These are phyloP conservation scores for Trichoderma cornu-damae DNA, from an alignment of 2,329 filamentous ascomycete genomes.

Conservation along the genomic window DNA sequence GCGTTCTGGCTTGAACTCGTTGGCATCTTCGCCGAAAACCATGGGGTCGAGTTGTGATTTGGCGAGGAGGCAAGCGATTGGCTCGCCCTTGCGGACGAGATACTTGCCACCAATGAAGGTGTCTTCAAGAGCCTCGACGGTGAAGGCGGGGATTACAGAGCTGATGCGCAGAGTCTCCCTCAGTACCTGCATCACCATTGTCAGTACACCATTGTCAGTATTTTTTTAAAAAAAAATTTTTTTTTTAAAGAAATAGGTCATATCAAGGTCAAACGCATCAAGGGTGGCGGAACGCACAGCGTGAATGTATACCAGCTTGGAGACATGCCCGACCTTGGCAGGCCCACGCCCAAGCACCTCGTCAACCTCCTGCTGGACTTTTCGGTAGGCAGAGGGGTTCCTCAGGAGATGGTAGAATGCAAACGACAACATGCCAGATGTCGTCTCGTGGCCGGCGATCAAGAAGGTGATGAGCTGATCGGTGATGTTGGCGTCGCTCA, in stretches of 20 bases:
- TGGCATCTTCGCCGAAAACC: constrained; percentile 61
- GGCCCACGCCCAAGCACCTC: constrained; percentile 53
- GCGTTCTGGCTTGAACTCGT: constrained; percentile 63
- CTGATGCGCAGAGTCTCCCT: constrained; percentile 61
- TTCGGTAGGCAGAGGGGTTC: constrained; percentile 53
- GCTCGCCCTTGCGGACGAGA: constrained; percentile 47
- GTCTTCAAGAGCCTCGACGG: constrained; percentile 50
- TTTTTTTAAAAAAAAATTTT: background rate
- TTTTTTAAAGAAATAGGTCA: background rate
- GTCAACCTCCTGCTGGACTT: constrained; percentile 65
- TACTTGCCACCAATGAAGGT: constrained; percentile 58
- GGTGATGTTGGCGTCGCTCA: constrained; percentile 58
- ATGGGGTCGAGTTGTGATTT: constrained; percentile 56
- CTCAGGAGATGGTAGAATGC: constrained; percentile 60
- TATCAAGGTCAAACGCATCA: background rate
- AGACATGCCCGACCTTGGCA: constrained; percentile 56
- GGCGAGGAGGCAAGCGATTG: constrained; percentile 45
- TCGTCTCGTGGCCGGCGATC: constrained; percentile 68
- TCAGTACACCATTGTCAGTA: no score
- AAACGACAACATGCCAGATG: constrained; percentile 62
- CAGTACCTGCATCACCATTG: constrained; percentile 38
- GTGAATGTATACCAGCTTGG: constrained; percentile 60
- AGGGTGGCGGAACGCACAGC: constrained; percentile 38
- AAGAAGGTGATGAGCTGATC: constrained; percentile 70
- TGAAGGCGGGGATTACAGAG: constrained; percentile 55